phyloP scores from a whole-genome alignment of 768 basidiomycete species.

The Termitomyces sp. region DNA sequence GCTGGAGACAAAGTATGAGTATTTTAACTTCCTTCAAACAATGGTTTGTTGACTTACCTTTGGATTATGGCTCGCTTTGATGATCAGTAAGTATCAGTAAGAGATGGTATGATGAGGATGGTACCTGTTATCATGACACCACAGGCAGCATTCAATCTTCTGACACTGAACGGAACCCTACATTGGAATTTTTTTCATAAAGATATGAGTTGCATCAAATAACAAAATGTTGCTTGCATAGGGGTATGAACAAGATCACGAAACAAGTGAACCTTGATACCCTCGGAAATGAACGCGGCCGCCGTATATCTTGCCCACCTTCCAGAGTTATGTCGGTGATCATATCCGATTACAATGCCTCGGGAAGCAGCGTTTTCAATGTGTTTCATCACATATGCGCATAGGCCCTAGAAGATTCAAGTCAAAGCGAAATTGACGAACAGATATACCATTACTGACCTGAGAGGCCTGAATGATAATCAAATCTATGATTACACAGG shows the following conservation, averaged over 20 bases:
- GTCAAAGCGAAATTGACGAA: neutral
- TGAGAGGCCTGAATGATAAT: constrained; percentile 80
- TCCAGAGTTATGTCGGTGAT: constrained; percentile 78
- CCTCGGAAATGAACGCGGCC: constrained; percentile 56
- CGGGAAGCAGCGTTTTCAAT: constrained; percentile 47
- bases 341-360: constrained; percentile 82
- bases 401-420: constrained; percentile 53
- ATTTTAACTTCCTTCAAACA: neutral
- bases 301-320: constrained; percentile 77
- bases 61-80: constrained; percentile 78
- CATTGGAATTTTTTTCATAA: neutral
- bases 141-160: constrained; percentile 60
- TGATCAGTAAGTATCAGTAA: neutral
- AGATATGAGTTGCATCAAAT: neutral
- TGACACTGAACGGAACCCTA: constrained; percentile 80
- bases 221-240: constrained; percentile 38
- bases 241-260: constrained; percentile 76
- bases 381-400: constrained; percentile 58
- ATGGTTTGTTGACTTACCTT: constrained; percentile 42
- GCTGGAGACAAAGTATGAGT: constrained; percentile 28
- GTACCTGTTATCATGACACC: constrained; percentile 89
- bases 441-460: constrained; percentile 28
- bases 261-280: constrained; percentile 66
- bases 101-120: constrained; percentile 13
- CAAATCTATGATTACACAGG: constrained; percentile 39